Conservation (phyloP, 2,329 filamentous ascomycete species). For the Cylindrodendrum hubeiense region DNA sequence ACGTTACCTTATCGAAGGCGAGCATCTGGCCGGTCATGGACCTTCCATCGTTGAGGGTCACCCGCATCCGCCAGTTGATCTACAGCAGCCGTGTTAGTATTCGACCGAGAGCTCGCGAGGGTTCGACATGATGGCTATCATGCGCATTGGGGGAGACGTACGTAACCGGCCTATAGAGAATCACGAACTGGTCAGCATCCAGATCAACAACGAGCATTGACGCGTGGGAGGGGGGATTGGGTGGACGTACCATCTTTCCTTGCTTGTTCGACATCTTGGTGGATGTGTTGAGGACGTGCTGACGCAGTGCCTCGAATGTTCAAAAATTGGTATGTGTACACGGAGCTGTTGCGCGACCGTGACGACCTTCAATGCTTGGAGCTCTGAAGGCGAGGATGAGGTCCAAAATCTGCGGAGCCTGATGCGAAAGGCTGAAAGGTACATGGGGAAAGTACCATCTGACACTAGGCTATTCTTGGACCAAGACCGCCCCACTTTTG, state of each 20-base stretch:
- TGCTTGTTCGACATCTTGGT: conserved; percentile 77
- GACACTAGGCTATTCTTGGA: conserved; percentile 42
- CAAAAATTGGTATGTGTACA: conserved; percentile 58
- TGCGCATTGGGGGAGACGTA: conserved; percentile 60
- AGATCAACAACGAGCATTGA: conserved; percentile 56
- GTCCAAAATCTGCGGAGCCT: conserved; percentile 61
- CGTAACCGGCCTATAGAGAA: conserved; percentile 74
- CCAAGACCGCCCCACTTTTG: conserved; percentile 35
- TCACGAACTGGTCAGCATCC: conserved; percentile 70
- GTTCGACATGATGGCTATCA: neutral
- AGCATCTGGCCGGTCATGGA: conserved; percentile 99
- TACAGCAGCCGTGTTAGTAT: conserved; percentile 53
- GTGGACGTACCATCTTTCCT: conserved; percentile 94
- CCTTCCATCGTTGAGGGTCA: conserved; percentile 93
- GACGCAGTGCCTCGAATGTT: conserved; percentile 48
- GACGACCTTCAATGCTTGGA: conserved; percentile 57
- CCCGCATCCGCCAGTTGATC: conserved; percentile 99
- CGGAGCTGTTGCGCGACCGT: conserved; percentile 56
- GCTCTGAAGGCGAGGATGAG: conserved; percentile 57
- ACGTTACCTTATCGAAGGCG: conserved; percentile 91
- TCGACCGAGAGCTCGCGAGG: neutral
- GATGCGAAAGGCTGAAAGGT: conserved; percentile 54
- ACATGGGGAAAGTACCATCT: conserved; percentile 47
- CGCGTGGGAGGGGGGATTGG: conserved; percentile 40
- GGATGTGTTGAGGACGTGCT: conserved; percentile 45